phyloP scores from a whole-genome alignment of 192 early-diverging fungal species.

The Coemansia sp. region DNA sequence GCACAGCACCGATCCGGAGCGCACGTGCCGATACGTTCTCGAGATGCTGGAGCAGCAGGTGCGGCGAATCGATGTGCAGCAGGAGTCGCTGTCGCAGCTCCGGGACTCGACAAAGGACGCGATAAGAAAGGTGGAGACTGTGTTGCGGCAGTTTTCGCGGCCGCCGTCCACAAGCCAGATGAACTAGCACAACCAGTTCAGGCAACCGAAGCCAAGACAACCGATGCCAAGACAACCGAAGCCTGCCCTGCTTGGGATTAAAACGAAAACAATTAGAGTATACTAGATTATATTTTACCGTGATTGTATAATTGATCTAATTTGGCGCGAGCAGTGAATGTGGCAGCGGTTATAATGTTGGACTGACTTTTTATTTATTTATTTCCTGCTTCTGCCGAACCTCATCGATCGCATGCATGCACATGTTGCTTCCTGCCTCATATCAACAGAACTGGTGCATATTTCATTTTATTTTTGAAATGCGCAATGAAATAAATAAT shows the following conservation, averaged over 20 bases:
- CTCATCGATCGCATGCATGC: too few relatives aligned
- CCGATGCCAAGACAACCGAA: too few relatives aligned
- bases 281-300: neutral
- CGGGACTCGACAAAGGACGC: constrained; percentile 31
- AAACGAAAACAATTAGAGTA: neutral
- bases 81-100: constrained; percentile 29
- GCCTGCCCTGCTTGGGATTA: neutral
- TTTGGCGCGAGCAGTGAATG: neutral
- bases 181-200: neutral
- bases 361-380: too few relatives aligned
- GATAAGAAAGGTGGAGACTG: constrained; percentile 35
- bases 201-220: too few relatives aligned
- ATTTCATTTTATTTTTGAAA: too few relatives aligned
- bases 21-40: constrained; percentile 33
- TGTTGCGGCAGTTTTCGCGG: constrained; percentile 23
- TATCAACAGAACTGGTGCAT: too few relatives aligned
- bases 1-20: constrained; percentile 19
- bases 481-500: too few relatives aligned
- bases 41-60: constrained; percentile 38
- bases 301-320: neutral
- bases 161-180: neutral
- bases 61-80: constrained; percentile 42
- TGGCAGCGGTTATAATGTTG: too few relatives aligned
- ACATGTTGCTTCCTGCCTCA: too few relatives aligned
- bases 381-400: too few relatives aligned